A percentile compares a stretch with the other conserved stretches of the same genome.
These are phyloP conservation scores for Candida ipomoeae DNA, from an alignment of 805 yeast genomes.

Conservation along the genomic window DNA sequence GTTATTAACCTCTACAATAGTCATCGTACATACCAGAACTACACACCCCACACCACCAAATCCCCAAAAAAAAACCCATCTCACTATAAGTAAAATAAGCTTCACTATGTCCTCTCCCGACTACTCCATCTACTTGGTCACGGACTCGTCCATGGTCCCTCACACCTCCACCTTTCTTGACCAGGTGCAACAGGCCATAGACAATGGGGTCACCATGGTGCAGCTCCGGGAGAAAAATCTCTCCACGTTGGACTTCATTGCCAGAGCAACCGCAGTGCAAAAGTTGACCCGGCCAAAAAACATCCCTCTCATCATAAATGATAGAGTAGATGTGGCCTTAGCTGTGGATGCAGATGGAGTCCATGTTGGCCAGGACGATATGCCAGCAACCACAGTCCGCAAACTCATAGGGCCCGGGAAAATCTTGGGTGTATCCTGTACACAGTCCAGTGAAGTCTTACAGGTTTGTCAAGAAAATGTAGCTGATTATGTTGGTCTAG, in stretches of 20 bases:
- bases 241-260: constrained; percentile 64
- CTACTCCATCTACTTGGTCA: constrained; percentile 63
- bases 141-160: constrained; percentile 75
- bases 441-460: constrained; percentile 51
- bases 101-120: background rate
- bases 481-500: constrained; percentile 81
- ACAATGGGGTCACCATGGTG: constrained; percentile 73
- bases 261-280: constrained; percentile 58
- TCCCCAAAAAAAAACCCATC: no score
- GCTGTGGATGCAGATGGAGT: constrained; percentile 90
- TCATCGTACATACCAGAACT: no score
- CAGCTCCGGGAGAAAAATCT: constrained; percentile 78
- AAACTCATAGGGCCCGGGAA: constrained; percentile 65
- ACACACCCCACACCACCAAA: no score
- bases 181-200: constrained; percentile 61
- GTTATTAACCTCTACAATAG: constrained; percentile 4
- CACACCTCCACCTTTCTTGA: constrained; percentile 47
- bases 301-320: constrained; percentile 81
- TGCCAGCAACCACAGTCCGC: constrained; percentile 59
- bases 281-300: constrained; percentile 52
- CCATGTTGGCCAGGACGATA: constrained; percentile 91
- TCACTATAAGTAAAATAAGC: no score
- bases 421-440: constrained; percentile 76
- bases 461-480: constrained; percentile 45
- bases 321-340: constrained; percentile 81